These are phyloP conservation scores for Coemansia sp. DNA, from an alignment of 192 early-diverging fungal species.

Conservation along the genomic window DNA sequence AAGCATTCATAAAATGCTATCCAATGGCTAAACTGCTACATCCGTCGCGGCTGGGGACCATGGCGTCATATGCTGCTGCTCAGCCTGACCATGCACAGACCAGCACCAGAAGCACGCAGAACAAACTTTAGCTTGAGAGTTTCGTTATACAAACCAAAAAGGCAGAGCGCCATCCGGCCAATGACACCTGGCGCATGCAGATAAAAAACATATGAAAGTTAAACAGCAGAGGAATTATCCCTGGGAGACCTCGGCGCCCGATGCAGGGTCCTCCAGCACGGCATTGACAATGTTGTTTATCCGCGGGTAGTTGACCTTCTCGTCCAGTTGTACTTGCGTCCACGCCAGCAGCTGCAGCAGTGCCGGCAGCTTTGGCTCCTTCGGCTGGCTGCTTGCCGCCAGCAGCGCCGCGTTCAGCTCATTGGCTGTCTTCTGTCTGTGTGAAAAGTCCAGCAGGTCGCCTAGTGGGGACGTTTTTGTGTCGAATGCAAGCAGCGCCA, in stretches of 20 bases:
- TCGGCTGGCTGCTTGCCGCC: constrained; percentile 85
- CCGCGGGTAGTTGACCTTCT: constrained; percentile 77
- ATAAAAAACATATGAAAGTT: not conserved
- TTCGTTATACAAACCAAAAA: too few relatives aligned
- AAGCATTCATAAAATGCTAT: too few relatives aligned
- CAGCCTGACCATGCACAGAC: too few relatives aligned
- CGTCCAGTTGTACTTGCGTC: constrained; percentile 91
- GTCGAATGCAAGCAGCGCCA: constrained; percentile 96
- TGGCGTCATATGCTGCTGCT: not conserved
- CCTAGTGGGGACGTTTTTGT: constrained; percentile 64
- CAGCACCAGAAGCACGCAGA: too few relatives aligned
- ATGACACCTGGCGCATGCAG: too few relatives aligned
- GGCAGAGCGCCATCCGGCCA: too few relatives aligned
- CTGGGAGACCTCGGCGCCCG: not conserved
- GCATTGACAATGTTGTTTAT: constrained; percentile 83
- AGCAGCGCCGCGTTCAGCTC: constrained; percentile 95
- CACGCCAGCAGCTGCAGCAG: constrained; percentile 91
- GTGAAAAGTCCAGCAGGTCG: constrained; percentile 82
- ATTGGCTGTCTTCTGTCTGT: constrained; percentile 88
- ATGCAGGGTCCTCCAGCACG: constrained; percentile 56
- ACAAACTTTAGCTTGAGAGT: too few relatives aligned
- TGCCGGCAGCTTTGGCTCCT: constrained; percentile 89
- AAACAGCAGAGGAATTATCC: constrained; percentile 1
- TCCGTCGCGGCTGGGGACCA: too few relatives aligned
- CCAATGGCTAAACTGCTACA: not conserved